Percentiles rank a stretch among this genome's conserved stretches.
Conservation (phyloP, 306 rosid genomes). For the Amphicarpaea edgeworthii region DNA sequence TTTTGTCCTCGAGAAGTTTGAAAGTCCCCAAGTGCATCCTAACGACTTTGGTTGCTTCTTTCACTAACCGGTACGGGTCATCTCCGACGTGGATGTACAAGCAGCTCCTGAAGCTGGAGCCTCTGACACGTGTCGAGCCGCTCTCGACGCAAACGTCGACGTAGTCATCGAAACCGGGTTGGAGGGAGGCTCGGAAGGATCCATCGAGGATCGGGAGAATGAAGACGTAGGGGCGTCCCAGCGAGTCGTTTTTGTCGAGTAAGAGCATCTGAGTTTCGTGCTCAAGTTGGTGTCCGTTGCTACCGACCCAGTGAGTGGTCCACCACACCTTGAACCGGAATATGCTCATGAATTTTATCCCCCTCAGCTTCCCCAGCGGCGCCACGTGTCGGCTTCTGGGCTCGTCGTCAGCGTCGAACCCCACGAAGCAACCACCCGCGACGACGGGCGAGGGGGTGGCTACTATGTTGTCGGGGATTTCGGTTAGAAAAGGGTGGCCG, state of each 20-base stretch:
- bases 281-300: conserved; percentile 61
- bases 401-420: conserved; percentile 54
- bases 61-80: conserved; percentile 61
- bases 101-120: conserved; percentile 55
- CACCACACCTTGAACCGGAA: conserved; percentile 89
- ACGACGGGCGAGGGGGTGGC: conserved; percentile 42
- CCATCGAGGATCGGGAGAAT: conserved; percentile 71
- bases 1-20: conserved; percentile 67
- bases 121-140: conserved; percentile 65
- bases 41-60: conserved; percentile 57
- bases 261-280: conserved; percentile 76
- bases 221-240: conserved; percentile 64
- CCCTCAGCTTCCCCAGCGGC: conserved; percentile 60
- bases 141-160: conserved; percentile 69
- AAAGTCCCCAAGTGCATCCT: conserved; percentile 64
- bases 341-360: conserved; percentile 64
- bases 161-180: conserved; percentile 50
- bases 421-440: conserved; percentile 63
- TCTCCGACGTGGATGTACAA: conserved; percentile 64
- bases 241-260: conserved; percentile 47
- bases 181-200: conserved; percentile 63
- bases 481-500: conserved; percentile 61
- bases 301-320: conserved; percentile 77
- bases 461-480: conserved; percentile 58
- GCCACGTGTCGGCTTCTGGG: conserved; percentile 61